Evolutionary conservation across 257 asterid species (phyloP).

Genomic region (Mitragyna speciosa): DNA sequence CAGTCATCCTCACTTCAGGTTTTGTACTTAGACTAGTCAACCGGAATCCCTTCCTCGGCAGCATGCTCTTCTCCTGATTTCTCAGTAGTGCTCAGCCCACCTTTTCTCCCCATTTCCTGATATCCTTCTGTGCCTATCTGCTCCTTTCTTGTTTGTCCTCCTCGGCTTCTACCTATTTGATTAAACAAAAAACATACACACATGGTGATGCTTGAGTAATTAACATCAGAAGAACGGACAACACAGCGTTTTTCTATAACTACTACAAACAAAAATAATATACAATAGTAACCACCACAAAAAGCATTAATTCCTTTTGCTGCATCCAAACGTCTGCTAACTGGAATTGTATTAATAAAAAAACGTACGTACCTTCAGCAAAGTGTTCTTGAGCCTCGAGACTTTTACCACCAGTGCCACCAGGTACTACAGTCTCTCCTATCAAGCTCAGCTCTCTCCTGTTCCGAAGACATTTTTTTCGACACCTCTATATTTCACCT

Average conservation of each 20-base stretch:
- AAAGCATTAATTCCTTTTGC: too few species aligned
- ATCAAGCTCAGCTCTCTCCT: constrained; percentile 55
- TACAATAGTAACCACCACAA: too few species aligned
- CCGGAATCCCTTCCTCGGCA: constrained; percentile 37
- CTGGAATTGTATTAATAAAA: too few species aligned
- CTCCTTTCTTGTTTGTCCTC: constrained; percentile 67
- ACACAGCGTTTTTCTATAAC: too few species aligned
- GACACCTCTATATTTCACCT: not conserved
- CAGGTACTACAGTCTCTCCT: constrained; percentile 76
- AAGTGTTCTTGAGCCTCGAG: constrained; percentile 77
- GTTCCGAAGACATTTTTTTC: constrained; percentile 45
- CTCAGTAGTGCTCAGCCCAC: constrained; percentile 50
- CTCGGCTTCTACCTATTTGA: constrained; percentile 51
- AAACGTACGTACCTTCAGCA: constrained; percentile 45
- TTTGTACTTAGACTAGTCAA: constrained; percentile 49
- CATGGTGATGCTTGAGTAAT: too few species aligned
- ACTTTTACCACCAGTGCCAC: constrained; percentile 86
- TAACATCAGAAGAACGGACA: too few species aligned
- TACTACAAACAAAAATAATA: too few species aligned
- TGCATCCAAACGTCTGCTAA: too few species aligned
- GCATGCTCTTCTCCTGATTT: constrained; percentile 53
- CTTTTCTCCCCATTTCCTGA: constrained; percentile 65
- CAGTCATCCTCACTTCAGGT: not conserved
- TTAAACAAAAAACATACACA: not conserved
- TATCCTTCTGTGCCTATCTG: constrained; percentile 60